phyloP scores from a whole-genome alignment of 345 rosid species.

The Dimocarpus longan region DNA sequence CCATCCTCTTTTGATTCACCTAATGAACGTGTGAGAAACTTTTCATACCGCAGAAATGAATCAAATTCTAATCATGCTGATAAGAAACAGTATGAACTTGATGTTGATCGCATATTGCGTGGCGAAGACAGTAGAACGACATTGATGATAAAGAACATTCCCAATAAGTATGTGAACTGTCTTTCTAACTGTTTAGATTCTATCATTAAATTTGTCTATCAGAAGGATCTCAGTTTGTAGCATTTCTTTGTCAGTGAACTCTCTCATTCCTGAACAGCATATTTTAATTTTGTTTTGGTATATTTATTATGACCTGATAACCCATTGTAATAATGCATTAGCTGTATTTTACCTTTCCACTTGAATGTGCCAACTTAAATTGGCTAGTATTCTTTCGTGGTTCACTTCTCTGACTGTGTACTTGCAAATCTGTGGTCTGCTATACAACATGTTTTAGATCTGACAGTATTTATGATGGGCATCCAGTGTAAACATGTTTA shows the following conservation, averaged over 20 bases:
- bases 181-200: constrained; percentile 8
- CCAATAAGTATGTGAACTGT: constrained; percentile 72
- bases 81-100: constrained; percentile 90
- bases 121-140: constrained; percentile 91
- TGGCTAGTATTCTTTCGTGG: constrained; percentile 8
- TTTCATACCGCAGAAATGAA: constrained; percentile 78
- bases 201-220: not conserved
- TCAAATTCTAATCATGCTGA: constrained; percentile 64
- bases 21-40: constrained; percentile 68
- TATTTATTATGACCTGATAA: not conserved
- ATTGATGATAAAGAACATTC: constrained; percentile 96
- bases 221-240: not conserved
- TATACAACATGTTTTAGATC: constrained; percentile 2
- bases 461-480: not conserved
- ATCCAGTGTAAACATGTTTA: not conserved
- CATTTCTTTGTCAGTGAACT: constrained; percentile 3
- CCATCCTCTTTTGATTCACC: constrained; percentile 70
- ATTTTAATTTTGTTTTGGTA: not conserved
- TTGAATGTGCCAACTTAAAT: not conserved
- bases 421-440: not conserved
- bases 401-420: not conserved
- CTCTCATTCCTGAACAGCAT: not conserved
- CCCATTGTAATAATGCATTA: constrained; percentile 3
- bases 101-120: constrained; percentile 67
- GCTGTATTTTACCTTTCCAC: not conserved